Conservation (phyloP, 805 yeast species). For the Ogataea allantospora region DNA sequence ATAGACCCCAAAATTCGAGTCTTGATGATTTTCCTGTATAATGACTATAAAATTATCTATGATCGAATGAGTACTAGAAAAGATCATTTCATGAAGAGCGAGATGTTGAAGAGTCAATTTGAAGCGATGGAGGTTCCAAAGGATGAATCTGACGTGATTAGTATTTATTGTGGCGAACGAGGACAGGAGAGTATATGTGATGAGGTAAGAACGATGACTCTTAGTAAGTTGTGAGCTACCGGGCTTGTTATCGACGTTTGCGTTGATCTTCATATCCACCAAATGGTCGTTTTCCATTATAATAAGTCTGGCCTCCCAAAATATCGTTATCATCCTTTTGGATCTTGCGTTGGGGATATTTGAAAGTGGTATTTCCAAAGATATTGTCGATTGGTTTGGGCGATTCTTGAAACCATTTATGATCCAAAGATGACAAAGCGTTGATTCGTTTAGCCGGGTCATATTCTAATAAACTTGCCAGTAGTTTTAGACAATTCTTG, state of each 20-base stretch:
- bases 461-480: slow-evolving; percentile 66
- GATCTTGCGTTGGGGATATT: slow-evolving; percentile 84
- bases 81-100: slow-evolving; percentile 83
- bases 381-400: slow-evolving; percentile 73
- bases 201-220: slow-evolving; percentile 10
- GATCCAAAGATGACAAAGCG: slow-evolving; percentile 72
- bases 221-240: neutral
- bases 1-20: slow-evolving; percentile 36
- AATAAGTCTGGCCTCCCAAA: slow-evolving; percentile 30
- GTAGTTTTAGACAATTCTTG: slow-evolving; percentile 61
- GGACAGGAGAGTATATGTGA: slow-evolving; percentile 14
- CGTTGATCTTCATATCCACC: slow-evolving; percentile 18
- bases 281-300: slow-evolving; percentile 14
- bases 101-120: slow-evolving; percentile 80
- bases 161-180: slow-evolving; percentile 24
- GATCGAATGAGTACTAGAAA: slow-evolving; percentile 61
- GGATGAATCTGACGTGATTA: slow-evolving; percentile 17
- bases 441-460: slow-evolving; percentile 81
- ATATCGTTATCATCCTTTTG: slow-evolving; percentile 87
- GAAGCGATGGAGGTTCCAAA: slow-evolving; percentile 70
- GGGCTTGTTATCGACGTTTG: slow-evolving; percentile 16
- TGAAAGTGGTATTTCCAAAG: slow-evolving; percentile 69
- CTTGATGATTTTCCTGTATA: slow-evolving; percentile 64
- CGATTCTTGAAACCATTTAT: slow-evolving; percentile 71
- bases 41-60: slow-evolving; percentile 58